Evolutionary conservation across 2,329 filamentous ascomycete genomes (phyloP).

Genomic region (Fusarium sp.): DNA sequence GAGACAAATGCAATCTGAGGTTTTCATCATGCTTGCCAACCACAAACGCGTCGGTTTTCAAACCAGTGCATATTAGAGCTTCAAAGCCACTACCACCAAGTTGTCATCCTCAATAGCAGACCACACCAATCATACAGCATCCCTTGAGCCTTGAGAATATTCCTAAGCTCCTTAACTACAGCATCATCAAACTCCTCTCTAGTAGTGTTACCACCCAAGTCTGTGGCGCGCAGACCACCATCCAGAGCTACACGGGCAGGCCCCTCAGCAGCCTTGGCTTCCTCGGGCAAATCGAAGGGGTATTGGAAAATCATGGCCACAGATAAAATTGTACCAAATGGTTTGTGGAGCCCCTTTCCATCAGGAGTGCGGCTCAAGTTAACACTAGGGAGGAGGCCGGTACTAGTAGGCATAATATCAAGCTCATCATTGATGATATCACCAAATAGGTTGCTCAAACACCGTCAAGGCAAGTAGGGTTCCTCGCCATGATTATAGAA

Average conservation of each 20-base stretch:
- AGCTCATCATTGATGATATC: conserved; percentile 97
- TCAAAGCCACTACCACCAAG: background rate
- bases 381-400: conserved; percentile 87
- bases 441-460: conserved; percentile 91
- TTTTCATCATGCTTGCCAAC: background rate
- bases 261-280: conserved; percentile 81
- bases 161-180: conserved; percentile 70
- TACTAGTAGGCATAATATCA: conserved; percentile 88
- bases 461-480: conserved; percentile 85
- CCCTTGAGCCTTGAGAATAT: conserved; percentile 62
- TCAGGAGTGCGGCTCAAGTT: conserved; percentile 87
- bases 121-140: background rate
- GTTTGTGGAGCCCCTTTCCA: conserved; percentile 64
- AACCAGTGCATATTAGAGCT: background rate
- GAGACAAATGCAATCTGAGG: background rate
- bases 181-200: conserved; percentile 82
- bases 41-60: conserved; percentile 3
- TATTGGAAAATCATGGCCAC: conserved; percentile 97
- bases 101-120: background rate
- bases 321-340: conserved; percentile 78
- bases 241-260: conserved; percentile 85
- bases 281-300: conserved; percentile 79
- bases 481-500: conserved; percentile 98
- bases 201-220: conserved; percentile 79
- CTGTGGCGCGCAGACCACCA: conserved; percentile 77